A percentile compares a stretch with the other conserved stretches of the same genome.
These are phyloP conservation scores for Silene vulgaris DNA, from an alignment of 179 eudicot genomes.

Conservation along the genomic window DNA sequence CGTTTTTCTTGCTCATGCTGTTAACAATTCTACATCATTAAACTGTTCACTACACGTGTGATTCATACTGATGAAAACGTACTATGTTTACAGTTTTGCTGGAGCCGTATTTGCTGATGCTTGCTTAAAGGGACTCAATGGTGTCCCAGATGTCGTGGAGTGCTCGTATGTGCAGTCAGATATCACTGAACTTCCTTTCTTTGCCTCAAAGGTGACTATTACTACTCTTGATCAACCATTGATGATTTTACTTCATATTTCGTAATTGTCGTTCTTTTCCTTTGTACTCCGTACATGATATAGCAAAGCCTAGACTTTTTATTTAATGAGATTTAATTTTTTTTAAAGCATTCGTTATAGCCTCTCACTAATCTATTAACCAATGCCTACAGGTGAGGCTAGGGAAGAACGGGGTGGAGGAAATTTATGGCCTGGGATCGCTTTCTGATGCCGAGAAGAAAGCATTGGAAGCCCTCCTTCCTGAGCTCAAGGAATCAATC, in stretches of 20 bases:
- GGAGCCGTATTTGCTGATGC: constrained; percentile 98
- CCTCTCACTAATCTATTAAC: neutral
- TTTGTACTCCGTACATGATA: too few relatives aligned
- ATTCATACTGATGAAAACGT: neutral
- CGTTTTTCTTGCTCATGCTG: too few relatives aligned
- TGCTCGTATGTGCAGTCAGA: constrained; percentile 82
- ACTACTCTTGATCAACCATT: neutral
- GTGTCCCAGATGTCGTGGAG: constrained; percentile 94
- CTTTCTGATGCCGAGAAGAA: constrained; percentile 64
- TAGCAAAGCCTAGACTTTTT: too few relatives aligned
- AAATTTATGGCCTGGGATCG: constrained; percentile 59
- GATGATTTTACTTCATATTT: too few relatives aligned
- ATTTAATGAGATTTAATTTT: too few relatives aligned
- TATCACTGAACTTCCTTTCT: constrained; percentile 81
- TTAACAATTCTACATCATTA: neutral
- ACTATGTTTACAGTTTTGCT: constrained; percentile 60
- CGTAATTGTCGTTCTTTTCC: too few relatives aligned
- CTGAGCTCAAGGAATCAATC: constrained; percentile 70
- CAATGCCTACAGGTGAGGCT: constrained; percentile 58
- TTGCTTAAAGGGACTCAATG: constrained; percentile 95
- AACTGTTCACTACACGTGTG: neutral
- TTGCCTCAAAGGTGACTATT: constrained; percentile 78
- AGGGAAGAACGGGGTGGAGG: constrained; percentile 91
- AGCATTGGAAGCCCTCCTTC: constrained; percentile 54
- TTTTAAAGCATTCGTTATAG: neutral